phyloP scores from a whole-genome alignment of 2,329 filamentous ascomycete species.

The Arachnopeziza araneosa region DNA sequence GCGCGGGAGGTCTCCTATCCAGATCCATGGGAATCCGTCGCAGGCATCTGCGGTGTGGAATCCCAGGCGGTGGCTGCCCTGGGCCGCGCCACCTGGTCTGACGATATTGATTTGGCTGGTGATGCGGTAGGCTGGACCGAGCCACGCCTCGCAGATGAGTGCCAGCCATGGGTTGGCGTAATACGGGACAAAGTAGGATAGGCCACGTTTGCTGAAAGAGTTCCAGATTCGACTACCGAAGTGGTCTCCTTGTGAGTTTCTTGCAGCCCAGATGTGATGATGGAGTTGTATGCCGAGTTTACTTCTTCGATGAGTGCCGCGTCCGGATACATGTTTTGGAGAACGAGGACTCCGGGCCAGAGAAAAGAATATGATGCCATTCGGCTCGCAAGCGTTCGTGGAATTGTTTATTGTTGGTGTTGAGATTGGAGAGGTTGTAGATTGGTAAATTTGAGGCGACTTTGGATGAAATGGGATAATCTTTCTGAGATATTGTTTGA shows the following conservation, averaged over 20 bases:
- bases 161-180: constrained; percentile 55
- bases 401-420: constrained; percentile 23
- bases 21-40: constrained; percentile 58
- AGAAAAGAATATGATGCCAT: constrained; percentile 51
- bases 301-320: constrained; percentile 33
- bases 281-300: constrained; percentile 39
- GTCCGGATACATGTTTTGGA: constrained; percentile 46
- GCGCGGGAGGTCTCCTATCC: constrained; percentile 49
- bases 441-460: constrained; percentile 38
- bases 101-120: constrained; percentile 61
- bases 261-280: constrained; percentile 42
- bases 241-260: constrained; percentile 48
- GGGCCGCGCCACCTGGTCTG: constrained; percentile 50
- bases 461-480: background rate
- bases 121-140: constrained; percentile 54
- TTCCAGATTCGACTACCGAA: constrained; percentile 64
- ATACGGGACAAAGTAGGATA: constrained; percentile 49
- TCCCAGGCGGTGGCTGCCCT: constrained; percentile 55
- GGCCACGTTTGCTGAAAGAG: constrained; percentile 55
- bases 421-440: constrained; percentile 40
- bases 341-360: constrained; percentile 54
- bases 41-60: constrained; percentile 48
- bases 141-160: constrained; percentile 48
- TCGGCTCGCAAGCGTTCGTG: constrained; percentile 44
- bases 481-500: background rate